Base-by-base conservation (phyloP, 1,284 basidiomycete genomes). In the Papiliotrema laurentii region DNA sequence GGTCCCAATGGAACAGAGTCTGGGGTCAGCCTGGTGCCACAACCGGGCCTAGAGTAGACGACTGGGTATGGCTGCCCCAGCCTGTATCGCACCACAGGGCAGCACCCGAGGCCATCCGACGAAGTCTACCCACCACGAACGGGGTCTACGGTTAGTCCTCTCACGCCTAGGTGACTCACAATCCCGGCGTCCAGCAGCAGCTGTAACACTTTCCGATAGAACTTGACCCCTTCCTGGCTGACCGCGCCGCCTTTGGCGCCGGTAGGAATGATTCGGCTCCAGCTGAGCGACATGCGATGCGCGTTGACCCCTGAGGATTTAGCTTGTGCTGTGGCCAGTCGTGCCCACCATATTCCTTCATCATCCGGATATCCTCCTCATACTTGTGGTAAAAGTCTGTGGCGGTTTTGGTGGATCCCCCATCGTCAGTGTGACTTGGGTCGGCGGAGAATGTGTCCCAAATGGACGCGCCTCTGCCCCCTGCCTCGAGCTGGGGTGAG, bases 261-360 rank as follows among this genome's bases (percentile, higher is more conserved):
- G 28, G 80, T 73, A 4, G 83, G 83, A 47, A 87, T 84, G 56
- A 88, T 78, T 28, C 86, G 77, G 7, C 82, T 80, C 86, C 86
- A 87, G 5, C 85, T 78, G 37, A 88, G 72, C 6, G 83, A 86
- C 70, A 88, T 86, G 11, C 82, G 75, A 61, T 75, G 75, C 0
- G 80, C 74, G 51, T 79, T 53, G 69, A 87, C 85, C 13, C 81
- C 82, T 84, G 11, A 86, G 75, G 14, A 7, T 84, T 37, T 37
- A 37, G 11, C 35, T 37, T 37, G 7, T 11, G 9, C 30, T 9
- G 18, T 6, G 9, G 18, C 67, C 84, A 81, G 9, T 36, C 34
- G 34, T 18, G 14, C 27, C 25, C 48, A 78, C 81, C 50, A 77
- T 80, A 37, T 80, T 79, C 45, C 83, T 83, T 38, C 69, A 61